phyloP scores from a whole-genome alignment of 2,329 filamentous ascomycete genomes.

The Cephalotrichum gorgonifer region DNA sequence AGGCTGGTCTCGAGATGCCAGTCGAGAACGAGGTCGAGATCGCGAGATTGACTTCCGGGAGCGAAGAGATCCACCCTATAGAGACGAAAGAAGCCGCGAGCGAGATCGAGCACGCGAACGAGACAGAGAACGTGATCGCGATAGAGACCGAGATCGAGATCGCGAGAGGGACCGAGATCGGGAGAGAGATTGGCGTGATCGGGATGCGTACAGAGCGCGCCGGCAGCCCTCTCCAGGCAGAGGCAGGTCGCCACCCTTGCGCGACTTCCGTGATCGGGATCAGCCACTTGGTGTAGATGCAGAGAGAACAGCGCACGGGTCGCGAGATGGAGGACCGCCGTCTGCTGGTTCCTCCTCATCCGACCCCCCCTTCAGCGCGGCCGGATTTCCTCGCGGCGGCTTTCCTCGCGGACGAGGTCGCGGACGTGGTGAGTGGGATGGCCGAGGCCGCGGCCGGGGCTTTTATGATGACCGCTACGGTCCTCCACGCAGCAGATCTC shows the following conservation, averaged over 20 bases:
- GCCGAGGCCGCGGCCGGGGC: conserved; percentile 43
- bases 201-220: conserved; percentile 29
- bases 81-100: conserved; percentile 50
- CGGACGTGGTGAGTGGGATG: conserved; percentile 32
- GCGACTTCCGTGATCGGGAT: conserved; percentile 53
- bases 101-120: conserved; percentile 45
- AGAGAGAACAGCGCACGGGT: conserved; percentile 56
- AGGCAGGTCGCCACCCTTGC: conserved; percentile 54
- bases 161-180: conserved; percentile 22
- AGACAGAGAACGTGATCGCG: conserved; percentile 31
- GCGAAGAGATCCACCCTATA: conserved; percentile 35
- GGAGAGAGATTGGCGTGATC: conserved; percentile 35
- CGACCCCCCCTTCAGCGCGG: conserved; percentile 48
- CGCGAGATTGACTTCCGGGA: conserved; percentile 51
- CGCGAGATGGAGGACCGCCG: conserved; percentile 58
- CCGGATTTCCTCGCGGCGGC: conserved; percentile 43
- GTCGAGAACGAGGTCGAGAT: conserved; percentile 48
- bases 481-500: conserved; percentile 49
- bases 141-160: conserved; percentile 28
- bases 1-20: conserved; percentile 52
- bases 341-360: conserved; percentile 63
- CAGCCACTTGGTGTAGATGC: conserved; percentile 55
- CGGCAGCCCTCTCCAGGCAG: conserved; percentile 50
- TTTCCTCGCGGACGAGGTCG: conserved; percentile 44
- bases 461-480: conserved; percentile 54